phyloP scores from a whole-genome alignment of 164 flowering plant species.

The Tetrastigma voinierianum region DNA sequence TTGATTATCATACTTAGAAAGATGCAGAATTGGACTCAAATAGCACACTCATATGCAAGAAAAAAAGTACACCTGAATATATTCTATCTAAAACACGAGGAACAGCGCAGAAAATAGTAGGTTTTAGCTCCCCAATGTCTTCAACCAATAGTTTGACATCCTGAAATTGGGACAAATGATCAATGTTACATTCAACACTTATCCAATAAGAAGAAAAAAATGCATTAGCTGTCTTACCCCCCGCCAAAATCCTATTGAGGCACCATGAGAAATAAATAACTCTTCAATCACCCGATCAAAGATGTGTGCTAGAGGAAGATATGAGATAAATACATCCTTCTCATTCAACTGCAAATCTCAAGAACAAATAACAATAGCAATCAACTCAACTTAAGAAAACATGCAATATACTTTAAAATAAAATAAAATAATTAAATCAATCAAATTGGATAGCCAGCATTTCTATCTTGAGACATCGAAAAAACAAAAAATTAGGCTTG shows the following conservation, averaged over 20 bases:
- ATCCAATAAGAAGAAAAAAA: neutral
- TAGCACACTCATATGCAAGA: neutral
- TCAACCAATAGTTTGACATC: slow-evolving; percentile 84
- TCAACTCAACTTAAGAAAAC: neutral
- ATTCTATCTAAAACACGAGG: slow-evolving; percentile 95
- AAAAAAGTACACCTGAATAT: slow-evolving; percentile 55
- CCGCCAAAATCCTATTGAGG: slow-evolving; percentile 96
- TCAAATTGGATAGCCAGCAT: neutral
- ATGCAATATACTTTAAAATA: neutral
- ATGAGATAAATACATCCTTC: slow-evolving; percentile 82
- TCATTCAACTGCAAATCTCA: slow-evolving; percentile 44
- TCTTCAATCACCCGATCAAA: slow-evolving; percentile 95
- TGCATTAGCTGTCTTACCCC: slow-evolving; percentile 60
- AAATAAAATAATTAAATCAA: slow-evolving; percentile 1
- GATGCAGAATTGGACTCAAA: neutral
- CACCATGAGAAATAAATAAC: slow-evolving; percentile 65
- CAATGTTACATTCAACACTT: neutral
- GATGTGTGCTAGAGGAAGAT: slow-evolving; percentile 94
- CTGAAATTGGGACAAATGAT: slow-evolving; percentile 38
- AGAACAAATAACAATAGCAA: too few species aligned
- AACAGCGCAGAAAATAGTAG: slow-evolving; percentile 88
- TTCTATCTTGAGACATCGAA: neutral
- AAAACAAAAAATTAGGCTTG: neutral
- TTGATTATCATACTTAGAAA: neutral
- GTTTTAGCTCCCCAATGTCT: slow-evolving; percentile 87